Evolutionary conservation across 768 basidiomycete species (phyloP), one percentile per base, ranked within the genome.

Genomic region (Kwoniella heveanensis): DNA sequence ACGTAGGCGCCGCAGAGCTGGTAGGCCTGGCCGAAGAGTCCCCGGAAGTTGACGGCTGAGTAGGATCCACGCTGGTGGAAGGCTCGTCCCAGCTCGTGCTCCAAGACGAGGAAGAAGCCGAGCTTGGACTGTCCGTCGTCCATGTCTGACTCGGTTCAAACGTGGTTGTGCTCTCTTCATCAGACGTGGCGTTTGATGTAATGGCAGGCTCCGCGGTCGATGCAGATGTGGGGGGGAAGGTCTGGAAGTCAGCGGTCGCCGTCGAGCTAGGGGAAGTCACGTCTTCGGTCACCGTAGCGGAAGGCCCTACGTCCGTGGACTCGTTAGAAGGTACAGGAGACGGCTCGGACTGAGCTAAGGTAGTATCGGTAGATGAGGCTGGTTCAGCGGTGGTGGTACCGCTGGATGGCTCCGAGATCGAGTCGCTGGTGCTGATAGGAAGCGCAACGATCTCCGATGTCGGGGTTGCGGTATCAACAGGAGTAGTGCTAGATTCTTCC

Each of bases 351-450:
- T 30, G 17, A 22, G 27, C 15, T 6, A 52, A 44, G 3, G 25
- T 29, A 12, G n/a, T 26, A n/a, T n/a, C 52, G 46, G 51, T 61
- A 15, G 29, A 21, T 13, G 47, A 49, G 37, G 61, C 13, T 10
- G 32, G 27, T 15, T 46, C 52, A 4, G 60, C 37, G 21, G 60
- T 49, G 24, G 39, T 44, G 4, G 39, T 19, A 19, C 4, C 15
- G 19, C 39, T 44, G 15, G 39, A 17, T 7, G 19, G 10, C n/a
- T n/a, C 15, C 22, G 61, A 62, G 47, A 12, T 24, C 26, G 22
- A 29, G 15, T 62, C 61, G 29, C 37, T 56, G 5, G 61, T 51
- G 39, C 44, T 50, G 24, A 48, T 56, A 29, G 39, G 21, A n/a
- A 54, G 27, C 15, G 54, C 15, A 26, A 49, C 54, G 15, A 48